These are phyloP conservation scores for Lactifluus rugatus DNA, from an alignment of 768 basidiomycete genomes.

Conservation along the genomic window DNA sequence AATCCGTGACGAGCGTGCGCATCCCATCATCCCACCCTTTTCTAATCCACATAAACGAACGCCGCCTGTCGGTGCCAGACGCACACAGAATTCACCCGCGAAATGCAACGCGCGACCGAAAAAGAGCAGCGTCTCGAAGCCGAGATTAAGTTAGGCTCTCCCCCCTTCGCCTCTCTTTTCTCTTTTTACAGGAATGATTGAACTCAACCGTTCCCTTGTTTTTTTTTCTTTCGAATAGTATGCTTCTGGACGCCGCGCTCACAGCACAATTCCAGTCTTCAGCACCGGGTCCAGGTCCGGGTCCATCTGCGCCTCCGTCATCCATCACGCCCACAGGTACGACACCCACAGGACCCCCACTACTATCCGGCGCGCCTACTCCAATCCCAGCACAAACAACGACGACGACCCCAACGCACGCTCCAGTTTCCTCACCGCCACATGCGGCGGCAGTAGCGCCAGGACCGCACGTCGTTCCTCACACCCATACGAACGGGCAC, in stretches of 20 bases:
- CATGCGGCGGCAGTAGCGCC: neutral
- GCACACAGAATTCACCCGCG: conserved; percentile 12
- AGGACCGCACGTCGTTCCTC: neutral
- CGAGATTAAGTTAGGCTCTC: conserved; percentile 15
- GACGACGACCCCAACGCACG: neutral
- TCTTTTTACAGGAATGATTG: neutral
- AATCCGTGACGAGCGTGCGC: conserved; percentile 11
- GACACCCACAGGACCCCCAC: neutral
- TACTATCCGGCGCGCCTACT: neutral
- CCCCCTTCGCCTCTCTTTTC: too few species aligned
- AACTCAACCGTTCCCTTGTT: too few species aligned
- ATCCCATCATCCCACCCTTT: neutral
- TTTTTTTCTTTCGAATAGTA: neutral
- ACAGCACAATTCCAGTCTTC: neutral
- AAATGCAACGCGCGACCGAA: conserved; percentile 11
- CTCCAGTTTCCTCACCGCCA: neutral
- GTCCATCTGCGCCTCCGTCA: too few species aligned
- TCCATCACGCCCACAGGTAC: neutral
- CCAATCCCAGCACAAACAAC: neutral
- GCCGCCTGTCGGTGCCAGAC: neutral
- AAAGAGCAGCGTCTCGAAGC: conserved; percentile 17
- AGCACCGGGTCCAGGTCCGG: neutral
- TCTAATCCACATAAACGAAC: neutral
- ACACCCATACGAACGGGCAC: conserved; percentile 3
- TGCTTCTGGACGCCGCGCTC: conserved; percentile 20